Evolutionary conservation across 139 green algal species (phyloP), one percentile per base, ranked within the genome.

Genomic region (Auxenochlorella pyrenoidosa): DNA sequence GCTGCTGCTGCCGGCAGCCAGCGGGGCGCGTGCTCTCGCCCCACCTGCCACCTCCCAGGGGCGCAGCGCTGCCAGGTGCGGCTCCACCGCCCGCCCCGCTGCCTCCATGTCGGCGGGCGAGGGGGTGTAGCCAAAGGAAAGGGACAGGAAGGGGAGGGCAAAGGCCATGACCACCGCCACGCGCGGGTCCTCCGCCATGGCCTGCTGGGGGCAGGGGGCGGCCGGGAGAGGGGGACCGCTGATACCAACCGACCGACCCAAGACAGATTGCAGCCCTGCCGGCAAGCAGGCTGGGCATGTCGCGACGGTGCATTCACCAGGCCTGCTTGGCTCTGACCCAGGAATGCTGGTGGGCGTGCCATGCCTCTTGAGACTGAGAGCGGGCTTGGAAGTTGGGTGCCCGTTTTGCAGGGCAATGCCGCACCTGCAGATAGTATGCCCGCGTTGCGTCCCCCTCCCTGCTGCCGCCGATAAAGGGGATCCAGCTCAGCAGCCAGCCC

Each of bases 101-200:
- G 80, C 59, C 36, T 84, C 88, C 84, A 91, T 65, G 1, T 84
- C 70, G 3, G 30, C 40, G 16, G 58, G 66, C 5, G 51, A 24
- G 26, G 88, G 88, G 18, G 71, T 26, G 76, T 65, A 84, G 12
- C 88, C 88, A 81, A 91, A 91, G 3, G 88, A 87, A 2, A 91
- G 84, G 34, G 88, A 86, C 26, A 91, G 84, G 70, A 83, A 89
- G 36, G 88, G 88, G 15, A 91, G 70, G 16, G 77, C 84, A 44
- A 87, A 83, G 30, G 84, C 84, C 36, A 91, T 36, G n/a, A 91
- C 88, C 12, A 91, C 88, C 18, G 84, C 71, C n/a, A 90, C 83
- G n/a, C 71, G 71, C 0, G 83, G 83, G 71, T 87, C 83, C 2
- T 87, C 51, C 15, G 12, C 10, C 5, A 87, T 86, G 26, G 81